Base-by-base conservation (phyloP, 1,284 basidiomycete species). In the Sphagnurus paluster region DNA sequence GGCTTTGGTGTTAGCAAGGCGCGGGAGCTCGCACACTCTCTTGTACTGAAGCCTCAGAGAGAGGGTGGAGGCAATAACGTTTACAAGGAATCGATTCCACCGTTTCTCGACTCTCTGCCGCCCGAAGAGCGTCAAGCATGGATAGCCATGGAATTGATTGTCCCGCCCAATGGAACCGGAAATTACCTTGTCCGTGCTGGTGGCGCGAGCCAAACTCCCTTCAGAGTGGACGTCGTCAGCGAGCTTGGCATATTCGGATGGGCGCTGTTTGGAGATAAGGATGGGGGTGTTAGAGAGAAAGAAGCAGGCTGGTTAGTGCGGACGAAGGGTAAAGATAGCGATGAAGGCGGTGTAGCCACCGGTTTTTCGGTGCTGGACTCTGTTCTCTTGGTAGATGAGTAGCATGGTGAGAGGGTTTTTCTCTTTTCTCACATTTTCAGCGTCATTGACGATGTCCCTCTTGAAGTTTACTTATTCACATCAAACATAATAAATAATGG, bases 11-110 rank as follows among this genome's bases (percentile, higher is more conserved):
- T 79, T 17, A 52, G 62, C 10, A 69, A 79, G 30, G 90, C 90
- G 0, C 68, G 72, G n/a, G 64, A 69, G 2, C 57, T 75, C 9
- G 74, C 83, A 0, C 60, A 71, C 4, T 68, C 75, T 10, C 84
- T 91, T 36, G 97, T 98, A 2, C 76, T 98, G 39, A 98, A 99
- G 65, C 96, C 96, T 0, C 95, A 98, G 66, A 80, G 95, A 14
- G 93, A 99, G 71, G 96, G 97, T 4, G 96, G 97, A 0, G 96
- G 96, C 2, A 97, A 99, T 65, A 99, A 99, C 61, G 80, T 98
- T 19, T 99, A 98, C 70, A 87, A 90, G 43, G 67, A 70, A 3
- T 82, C 88, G 40, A 98, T 98, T 44, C 90, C 89, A 0, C 56
- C 72, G 0, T 93, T 93, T 65, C 72, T 98, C 2, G 77, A 84